Evolutionary conservation across 257 asterid genomes (phyloP).

Genomic region (Fraxinus pennsylvanica): DNA sequence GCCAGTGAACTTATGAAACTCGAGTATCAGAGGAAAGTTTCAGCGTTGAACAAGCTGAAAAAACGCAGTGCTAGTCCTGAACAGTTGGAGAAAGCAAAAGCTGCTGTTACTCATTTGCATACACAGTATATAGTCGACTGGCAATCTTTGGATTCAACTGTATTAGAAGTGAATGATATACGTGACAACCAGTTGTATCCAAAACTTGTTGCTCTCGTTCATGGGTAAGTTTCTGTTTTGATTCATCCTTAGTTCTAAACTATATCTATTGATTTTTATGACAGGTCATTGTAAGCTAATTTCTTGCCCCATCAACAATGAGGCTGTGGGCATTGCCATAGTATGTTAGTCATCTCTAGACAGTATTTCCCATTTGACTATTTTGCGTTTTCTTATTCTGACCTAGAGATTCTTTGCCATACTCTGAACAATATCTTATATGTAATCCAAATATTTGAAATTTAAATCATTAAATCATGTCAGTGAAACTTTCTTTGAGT

Average conservation of each 20-base stretch:
- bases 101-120: slow-evolving; percentile 95
- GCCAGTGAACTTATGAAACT: slow-evolving; percentile 86
- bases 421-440: neutral
- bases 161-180: slow-evolving; percentile 83
- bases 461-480: neutral
- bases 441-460: neutral
- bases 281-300: neutral
- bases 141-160: slow-evolving; percentile 98
- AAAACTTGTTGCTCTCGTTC: slow-evolving; percentile 72
- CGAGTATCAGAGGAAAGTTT: slow-evolving; percentile 83
- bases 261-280: neutral
- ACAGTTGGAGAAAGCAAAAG: slow-evolving; percentile 89
- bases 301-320: neutral
- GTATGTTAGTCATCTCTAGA: neutral
- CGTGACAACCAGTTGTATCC: slow-evolving; percentile 92
- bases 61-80: slow-evolving; percentile 75
- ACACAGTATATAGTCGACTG: slow-evolving; percentile 96
- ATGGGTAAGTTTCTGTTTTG: slow-evolving; percentile 56
- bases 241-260: neutral
- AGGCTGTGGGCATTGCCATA: neutral
- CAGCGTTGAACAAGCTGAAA: slow-evolving; percentile 69
- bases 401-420: neutral
- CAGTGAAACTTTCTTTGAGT: neutral
- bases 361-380: neutral
- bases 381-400: no score